Evolutionary conservation across 441 rosid species (phyloP).

Genomic region (Macaranga tanarius): DNA sequence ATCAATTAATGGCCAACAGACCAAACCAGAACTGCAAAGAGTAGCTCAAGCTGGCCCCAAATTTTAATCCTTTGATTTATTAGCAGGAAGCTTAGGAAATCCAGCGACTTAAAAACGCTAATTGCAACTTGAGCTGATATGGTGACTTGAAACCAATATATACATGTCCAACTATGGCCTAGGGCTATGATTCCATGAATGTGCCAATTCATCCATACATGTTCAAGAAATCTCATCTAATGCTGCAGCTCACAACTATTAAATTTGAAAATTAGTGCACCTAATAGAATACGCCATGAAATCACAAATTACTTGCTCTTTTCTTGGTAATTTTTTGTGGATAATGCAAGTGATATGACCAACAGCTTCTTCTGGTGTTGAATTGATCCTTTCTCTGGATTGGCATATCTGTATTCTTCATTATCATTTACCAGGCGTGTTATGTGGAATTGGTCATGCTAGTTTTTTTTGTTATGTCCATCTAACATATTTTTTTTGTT

Average conservation of each 20-base stretch:
- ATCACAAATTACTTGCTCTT: background rate
- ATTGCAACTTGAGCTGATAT: background rate
- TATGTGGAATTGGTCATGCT: background rate
- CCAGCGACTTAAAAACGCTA: background rate
- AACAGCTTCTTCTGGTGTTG: background rate
- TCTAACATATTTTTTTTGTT: constrained; percentile 19
- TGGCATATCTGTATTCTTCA: background rate
- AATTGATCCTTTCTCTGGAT: background rate
- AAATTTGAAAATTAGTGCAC: no score
- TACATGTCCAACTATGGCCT: background rate
- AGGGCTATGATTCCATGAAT: background rate
- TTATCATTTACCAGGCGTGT: background rate
- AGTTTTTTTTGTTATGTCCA: background rate
- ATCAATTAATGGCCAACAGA: background rate
- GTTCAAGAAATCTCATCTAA: background rate
- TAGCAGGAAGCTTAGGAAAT: background rate
- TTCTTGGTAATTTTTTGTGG: constrained; percentile 9
- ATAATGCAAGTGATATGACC: background rate
- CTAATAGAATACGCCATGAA: background rate
- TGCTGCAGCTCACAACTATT: background rate
- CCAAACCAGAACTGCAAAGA: background rate
- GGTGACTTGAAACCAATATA: background rate
- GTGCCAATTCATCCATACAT: background rate
- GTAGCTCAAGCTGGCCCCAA: background rate
- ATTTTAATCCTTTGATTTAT: background rate